phyloP scores from a whole-genome alignment of 208 protist species.

The Wallacemonas collosoma region DNA sequence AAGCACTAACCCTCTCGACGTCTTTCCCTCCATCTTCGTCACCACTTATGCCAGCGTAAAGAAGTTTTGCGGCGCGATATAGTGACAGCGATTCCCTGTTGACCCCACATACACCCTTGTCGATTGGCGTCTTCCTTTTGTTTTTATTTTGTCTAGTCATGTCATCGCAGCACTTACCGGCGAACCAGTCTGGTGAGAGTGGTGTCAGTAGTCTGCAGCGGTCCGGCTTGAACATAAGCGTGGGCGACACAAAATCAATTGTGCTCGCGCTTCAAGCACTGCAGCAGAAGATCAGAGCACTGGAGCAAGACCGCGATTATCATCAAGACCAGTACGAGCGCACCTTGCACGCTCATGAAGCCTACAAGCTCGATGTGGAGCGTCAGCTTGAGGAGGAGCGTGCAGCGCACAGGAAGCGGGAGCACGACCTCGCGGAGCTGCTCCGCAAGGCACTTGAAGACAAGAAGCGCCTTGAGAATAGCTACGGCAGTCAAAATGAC shows the following conservation, averaged over 20 bases:
- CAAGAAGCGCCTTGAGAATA: slow-evolving; percentile 62
- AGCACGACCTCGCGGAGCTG: slow-evolving; percentile 77
- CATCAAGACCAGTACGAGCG: slow-evolving; percentile 90
- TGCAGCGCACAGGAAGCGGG: slow-evolving; percentile 62
- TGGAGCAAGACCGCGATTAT: slow-evolving; percentile 87
- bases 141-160: slow-evolving; percentile 19
- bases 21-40: neutral
- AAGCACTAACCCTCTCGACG: neutral
- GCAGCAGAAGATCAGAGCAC: slow-evolving; percentile 84
- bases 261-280: slow-evolving; percentile 88
- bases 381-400: slow-evolving; percentile 84
- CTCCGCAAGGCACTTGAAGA: slow-evolving; percentile 71
- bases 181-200: slow-evolving; percentile 70
- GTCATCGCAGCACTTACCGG: slow-evolving; percentile 17
- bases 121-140: neutral
- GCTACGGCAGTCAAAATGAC: slow-evolving; percentile 28
- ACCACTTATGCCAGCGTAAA: no score
- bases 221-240: slow-evolving; percentile 84
- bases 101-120: neutral
- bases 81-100: no score
- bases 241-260: slow-evolving; percentile 91
- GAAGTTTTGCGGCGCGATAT: no score
- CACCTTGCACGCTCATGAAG: slow-evolving; percentile 76
- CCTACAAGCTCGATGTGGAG: slow-evolving; percentile 88
- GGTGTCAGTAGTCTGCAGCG: slow-evolving; percentile 79